Evolutionary conservation across 768 basidiomycete genomes (phyloP).

Genomic region (Cantharellus anzutake): DNA sequence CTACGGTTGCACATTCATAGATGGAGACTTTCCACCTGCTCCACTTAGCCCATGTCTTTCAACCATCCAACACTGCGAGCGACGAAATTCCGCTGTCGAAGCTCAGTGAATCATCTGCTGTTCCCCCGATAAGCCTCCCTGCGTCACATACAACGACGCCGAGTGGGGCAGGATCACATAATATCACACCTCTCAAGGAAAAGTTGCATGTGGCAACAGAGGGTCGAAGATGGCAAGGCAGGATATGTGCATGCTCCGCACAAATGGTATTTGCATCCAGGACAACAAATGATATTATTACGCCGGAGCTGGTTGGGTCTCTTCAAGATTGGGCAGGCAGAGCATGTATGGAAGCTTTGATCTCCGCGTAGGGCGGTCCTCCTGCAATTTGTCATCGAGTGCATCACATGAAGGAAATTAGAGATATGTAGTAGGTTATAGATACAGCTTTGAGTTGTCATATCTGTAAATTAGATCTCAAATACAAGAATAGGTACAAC

Average conservation of each 20-base stretch:
- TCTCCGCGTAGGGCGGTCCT: background rate
- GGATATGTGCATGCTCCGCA: conserved; percentile 54
- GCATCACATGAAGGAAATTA: too few relatives aligned
- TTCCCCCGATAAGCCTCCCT: conserved; percentile 10
- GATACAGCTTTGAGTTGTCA: too few relatives aligned
- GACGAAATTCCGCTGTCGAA: conserved; percentile 17
- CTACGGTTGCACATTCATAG: conserved; percentile 20
- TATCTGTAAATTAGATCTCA: too few relatives aligned
- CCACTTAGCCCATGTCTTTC: conserved; percentile 54
- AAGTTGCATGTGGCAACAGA: background rate
- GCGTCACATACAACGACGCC: conserved; percentile 8
- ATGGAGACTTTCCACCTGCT: conserved; percentile 77
- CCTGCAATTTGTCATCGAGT: too few relatives aligned
- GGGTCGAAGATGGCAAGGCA: background rate
- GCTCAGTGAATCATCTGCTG: conserved; percentile 5
- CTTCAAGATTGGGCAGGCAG: conserved; percentile 36
- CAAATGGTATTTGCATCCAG: conserved; percentile 75
- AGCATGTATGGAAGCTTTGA: conserved; percentile 30
- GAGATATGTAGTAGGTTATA: too few relatives aligned
- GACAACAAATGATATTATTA: conserved; percentile 52
- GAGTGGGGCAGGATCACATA: background rate
- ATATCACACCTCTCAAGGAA: conserved; percentile 1
- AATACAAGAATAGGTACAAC: too few relatives aligned
- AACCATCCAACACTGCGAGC: conserved; percentile 25
- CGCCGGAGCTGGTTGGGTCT: conserved; percentile 38